Evolutionary conservation across 352 stramenopile species (phyloP).

Genomic region (Phytophthora idaei): DNA sequence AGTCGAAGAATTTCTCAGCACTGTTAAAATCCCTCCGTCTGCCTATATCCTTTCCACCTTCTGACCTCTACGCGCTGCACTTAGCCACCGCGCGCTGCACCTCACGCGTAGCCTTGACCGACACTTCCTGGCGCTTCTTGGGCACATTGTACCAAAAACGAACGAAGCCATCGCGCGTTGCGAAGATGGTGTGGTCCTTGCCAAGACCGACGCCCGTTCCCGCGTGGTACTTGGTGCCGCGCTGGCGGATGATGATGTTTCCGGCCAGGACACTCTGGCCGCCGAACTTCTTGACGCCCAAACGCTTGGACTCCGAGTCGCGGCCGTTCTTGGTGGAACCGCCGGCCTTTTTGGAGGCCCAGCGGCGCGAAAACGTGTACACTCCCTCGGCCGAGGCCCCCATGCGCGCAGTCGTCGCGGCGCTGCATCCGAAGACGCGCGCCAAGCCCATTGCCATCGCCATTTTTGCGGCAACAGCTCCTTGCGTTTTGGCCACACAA

Average conservation of each 20-base stretch:
- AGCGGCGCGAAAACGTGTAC: slow-evolving; percentile 60
- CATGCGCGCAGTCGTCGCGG: slow-evolving; percentile 24
- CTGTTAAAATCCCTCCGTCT: slow-evolving; percentile 12
- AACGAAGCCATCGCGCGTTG: slow-evolving; percentile 86
- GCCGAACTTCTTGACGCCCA: slow-evolving; percentile 97
- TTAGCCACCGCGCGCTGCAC: slow-evolving; percentile 46
- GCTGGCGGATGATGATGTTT: slow-evolving; percentile 98
- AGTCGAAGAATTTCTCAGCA: slow-evolving; percentile 13
- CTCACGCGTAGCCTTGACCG: slow-evolving; percentile 75
- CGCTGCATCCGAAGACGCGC: slow-evolving; percentile 62
- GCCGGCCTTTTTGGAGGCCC: slow-evolving; percentile 96
- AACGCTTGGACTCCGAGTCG: slow-evolving; percentile 95
- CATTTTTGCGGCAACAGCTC: slow-evolving; percentile 35
- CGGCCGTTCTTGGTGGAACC: slow-evolving; percentile 98
- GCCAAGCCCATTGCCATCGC: slow-evolving; percentile 78
- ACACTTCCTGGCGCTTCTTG: slow-evolving; percentile 88
- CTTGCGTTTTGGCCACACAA: slow-evolving; percentile 28
- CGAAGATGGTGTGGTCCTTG: slow-evolving; percentile 95
- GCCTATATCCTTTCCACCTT: slow-evolving; percentile 1
- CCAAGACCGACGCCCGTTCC: slow-evolving; percentile 94
- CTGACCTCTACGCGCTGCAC: slow-evolving; percentile 29
- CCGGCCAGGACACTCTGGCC: slow-evolving; percentile 90
- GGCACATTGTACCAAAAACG: slow-evolving; percentile 91
- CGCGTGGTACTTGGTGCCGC: slow-evolving; percentile 95
- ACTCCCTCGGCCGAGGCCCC: slow-evolving; percentile 45